phyloP scores from a whole-genome alignment of 192 early-diverging fungal genomes.

The Entophlyctis luteolus region DNA sequence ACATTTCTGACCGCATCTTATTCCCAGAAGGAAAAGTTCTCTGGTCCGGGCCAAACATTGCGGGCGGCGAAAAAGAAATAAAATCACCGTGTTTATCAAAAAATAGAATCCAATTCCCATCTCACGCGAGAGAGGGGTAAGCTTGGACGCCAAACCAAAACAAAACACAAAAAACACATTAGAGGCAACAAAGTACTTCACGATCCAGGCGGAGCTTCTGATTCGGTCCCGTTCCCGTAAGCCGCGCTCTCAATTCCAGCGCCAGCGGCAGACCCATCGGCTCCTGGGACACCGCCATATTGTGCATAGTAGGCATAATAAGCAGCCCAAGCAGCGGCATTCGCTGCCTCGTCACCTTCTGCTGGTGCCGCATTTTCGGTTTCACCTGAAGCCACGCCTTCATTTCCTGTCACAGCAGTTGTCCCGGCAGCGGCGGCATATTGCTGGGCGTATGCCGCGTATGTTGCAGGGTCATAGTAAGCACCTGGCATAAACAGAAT shows the following conservation, averaged over 20 bases:
- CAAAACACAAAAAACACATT: not conserved
- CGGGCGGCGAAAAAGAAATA: constrained; percentile 46
- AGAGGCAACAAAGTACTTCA: not conserved
- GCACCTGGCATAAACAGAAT: not conserved
- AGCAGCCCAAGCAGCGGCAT: constrained; percentile 7
- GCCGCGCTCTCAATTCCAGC: not conserved
- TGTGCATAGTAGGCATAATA: constrained; percentile 12
- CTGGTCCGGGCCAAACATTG: constrained; percentile 52
- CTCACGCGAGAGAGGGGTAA: too few species aligned
- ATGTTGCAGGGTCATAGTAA: not conserved
- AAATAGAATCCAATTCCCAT: not conserved
- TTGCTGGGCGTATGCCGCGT: constrained; percentile 3
- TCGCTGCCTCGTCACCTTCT: constrained; percentile 8
- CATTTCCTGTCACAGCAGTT: not conserved
- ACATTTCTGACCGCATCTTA: not conserved
- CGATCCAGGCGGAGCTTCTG: constrained; percentile 10
- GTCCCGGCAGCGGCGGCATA: not conserved
- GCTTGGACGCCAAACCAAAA: not conserved
- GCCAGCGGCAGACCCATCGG: not conserved
- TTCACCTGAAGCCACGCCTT: not conserved
- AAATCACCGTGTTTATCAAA: not conserved
- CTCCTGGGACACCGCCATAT: not conserved
- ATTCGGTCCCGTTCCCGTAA: not conserved
- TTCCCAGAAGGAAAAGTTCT: constrained; percentile 21
- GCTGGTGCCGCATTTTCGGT: not conserved